Conservation (phyloP, 306 rosid species). For the Vicia faba region DNA sequence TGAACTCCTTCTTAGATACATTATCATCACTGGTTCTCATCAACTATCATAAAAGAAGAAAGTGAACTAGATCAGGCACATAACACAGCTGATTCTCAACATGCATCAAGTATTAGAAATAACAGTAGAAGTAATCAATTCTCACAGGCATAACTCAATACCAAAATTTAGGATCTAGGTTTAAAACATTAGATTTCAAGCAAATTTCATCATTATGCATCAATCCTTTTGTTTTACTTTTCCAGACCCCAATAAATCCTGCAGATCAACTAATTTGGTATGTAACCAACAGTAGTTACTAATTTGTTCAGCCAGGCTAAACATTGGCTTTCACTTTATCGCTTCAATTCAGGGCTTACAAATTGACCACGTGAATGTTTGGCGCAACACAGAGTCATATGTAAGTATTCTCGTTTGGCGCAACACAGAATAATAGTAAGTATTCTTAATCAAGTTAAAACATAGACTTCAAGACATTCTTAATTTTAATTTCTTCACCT, state of each 20-base stretch:
- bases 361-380: slow-evolving; percentile 6
- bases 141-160: slow-evolving; percentile 4
- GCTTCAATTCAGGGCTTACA: slow-evolving; percentile 7
- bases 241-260: not conserved
- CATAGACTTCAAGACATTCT: not conserved
- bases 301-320: slow-evolving; percentile 14
- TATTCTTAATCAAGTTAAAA: slow-evolving; percentile 2
- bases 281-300: slow-evolving; percentile 2
- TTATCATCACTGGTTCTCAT: slow-evolving; percentile 47
- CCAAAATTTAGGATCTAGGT: slow-evolving; percentile 10
- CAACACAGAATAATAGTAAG: slow-evolving; percentile 9
- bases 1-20: slow-evolving; percentile 75
- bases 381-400: slow-evolving; percentile 30
- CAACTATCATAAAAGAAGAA: slow-evolving; percentile 53
- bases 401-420: too few relatives aligned
- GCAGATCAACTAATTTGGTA: slow-evolving; percentile 9
- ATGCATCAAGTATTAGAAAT: slow-evolving; percentile 21
- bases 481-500: slow-evolving; percentile 4
- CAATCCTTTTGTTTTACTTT: not conserved
- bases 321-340: not conserved
- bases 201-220: not conserved
- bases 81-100: not conserved
- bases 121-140: not conserved
- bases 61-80: slow-evolving; percentile 33
- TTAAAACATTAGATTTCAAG: slow-evolving; percentile 22